These are phyloP conservation scores for Plasmopara viticola DNA, from an alignment of 352 stramenopile species.

Conservation along the genomic window DNA sequence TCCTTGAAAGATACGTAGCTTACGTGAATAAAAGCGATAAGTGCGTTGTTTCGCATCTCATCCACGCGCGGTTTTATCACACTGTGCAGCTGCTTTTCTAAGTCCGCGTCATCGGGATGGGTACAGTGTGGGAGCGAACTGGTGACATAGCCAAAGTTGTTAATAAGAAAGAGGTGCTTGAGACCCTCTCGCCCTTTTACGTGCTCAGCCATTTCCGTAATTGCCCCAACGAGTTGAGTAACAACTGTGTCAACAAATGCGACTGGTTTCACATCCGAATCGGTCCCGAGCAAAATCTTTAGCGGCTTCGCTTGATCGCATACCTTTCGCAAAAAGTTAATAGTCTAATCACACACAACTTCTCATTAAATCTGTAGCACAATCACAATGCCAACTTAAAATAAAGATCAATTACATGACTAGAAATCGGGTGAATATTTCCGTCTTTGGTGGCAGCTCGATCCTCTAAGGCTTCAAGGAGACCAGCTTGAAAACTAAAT, in stretches of 20 bases:
- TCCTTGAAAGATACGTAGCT: slow-evolving; percentile 65
- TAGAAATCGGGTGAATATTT: slow-evolving; percentile 74
- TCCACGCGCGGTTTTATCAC: slow-evolving; percentile 80
- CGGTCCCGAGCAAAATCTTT: slow-evolving; percentile 45
- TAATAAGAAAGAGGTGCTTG: slow-evolving; percentile 89
- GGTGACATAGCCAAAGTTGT: slow-evolving; percentile 90
- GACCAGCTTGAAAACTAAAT: slow-evolving; percentile 55
- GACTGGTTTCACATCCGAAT: slow-evolving; percentile 41
- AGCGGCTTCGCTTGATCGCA: slow-evolving; percentile 62
- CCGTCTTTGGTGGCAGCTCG: slow-evolving; percentile 57
- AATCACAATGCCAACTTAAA: background rate
- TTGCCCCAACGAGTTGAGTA: slow-evolving; percentile 58
- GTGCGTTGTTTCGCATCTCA: slow-evolving; percentile 78
- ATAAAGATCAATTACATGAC: slow-evolving; percentile 38
- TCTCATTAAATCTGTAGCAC: background rate
- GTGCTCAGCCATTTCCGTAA: slow-evolving; percentile 45
- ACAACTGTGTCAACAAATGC: slow-evolving; percentile 59
- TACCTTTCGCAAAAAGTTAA: slow-evolving; percentile 70
- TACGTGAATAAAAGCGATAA: slow-evolving; percentile 76
- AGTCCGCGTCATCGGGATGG: slow-evolving; percentile 30
- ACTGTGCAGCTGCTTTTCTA: slow-evolving; percentile 45
- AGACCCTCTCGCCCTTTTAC: slow-evolving; percentile 52
- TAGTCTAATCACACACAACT: slow-evolving; percentile 27
- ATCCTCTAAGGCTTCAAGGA: slow-evolving; percentile 41
- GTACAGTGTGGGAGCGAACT: slow-evolving; percentile 64